Conservation (phyloP, 345 rosid genomes). For the Pugionium dolabratum region DNA sequence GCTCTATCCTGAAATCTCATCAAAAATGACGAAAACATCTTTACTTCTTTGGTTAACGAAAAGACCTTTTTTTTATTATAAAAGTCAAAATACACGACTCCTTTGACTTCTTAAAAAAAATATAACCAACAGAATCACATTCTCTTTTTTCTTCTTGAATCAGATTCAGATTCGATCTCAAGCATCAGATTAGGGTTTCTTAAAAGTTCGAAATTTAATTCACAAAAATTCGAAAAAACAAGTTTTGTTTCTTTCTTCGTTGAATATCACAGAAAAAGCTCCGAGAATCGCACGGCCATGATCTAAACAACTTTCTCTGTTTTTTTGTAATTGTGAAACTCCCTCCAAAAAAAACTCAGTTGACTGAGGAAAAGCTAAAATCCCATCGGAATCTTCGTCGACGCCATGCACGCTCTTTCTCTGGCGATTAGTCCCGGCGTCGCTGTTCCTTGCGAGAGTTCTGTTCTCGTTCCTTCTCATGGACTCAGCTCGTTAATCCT, state of each 20-base stretch:
- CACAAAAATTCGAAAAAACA: too few species aligned
- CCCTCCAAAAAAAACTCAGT: constrained; percentile 16
- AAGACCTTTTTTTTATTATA: too few species aligned
- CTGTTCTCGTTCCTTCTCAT: constrained; percentile 16
- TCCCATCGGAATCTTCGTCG: constrained; percentile 27
- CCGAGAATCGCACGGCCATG: neutral
- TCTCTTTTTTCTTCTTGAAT: too few species aligned
- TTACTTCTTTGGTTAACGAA: too few species aligned
- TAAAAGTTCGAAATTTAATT: too few species aligned
- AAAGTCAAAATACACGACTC: too few species aligned
- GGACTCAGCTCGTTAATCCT: constrained; percentile 41
- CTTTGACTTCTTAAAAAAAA: too few species aligned
- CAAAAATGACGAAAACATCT: too few species aligned
- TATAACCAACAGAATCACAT: too few species aligned
- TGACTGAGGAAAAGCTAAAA: constrained; percentile 23
- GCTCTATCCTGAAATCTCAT: too few species aligned
- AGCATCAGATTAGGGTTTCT: too few species aligned
- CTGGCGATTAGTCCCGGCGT: constrained; percentile 26
- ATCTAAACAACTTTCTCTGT: neutral
- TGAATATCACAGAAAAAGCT: neutral
- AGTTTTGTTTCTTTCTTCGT: neutral
- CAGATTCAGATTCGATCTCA: too few species aligned
- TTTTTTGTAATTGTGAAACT: constrained; percentile 11
- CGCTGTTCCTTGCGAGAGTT: neutral
- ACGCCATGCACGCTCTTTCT: constrained; percentile 49